These are phyloP conservation scores for Ogataea ramenticola DNA, from an alignment of 805 yeast species.

Conservation along the genomic window DNA sequence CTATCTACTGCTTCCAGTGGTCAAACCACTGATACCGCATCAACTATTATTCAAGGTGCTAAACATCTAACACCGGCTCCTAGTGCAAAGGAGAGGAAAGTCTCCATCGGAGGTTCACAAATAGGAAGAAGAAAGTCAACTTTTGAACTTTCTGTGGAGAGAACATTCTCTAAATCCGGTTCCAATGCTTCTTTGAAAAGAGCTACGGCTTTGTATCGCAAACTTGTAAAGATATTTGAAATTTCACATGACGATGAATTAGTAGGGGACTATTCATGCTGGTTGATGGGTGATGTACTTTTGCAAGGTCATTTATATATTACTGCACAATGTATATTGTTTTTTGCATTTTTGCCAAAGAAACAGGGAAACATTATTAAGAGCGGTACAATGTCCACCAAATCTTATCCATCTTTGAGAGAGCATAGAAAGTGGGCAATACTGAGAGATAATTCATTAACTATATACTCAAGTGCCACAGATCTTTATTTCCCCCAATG, in stretches of 20 bases:
- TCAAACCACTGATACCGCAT: not conserved
- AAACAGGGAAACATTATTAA: constrained; percentile 34
- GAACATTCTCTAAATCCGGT: constrained; percentile 14
- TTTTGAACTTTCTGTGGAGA: constrained; percentile 27
- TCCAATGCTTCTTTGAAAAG: constrained; percentile 14
- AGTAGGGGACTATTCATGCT: constrained; percentile 58
- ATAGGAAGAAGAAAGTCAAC: constrained; percentile 12
- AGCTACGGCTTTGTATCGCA: constrained; percentile 29
- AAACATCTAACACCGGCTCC: no score
- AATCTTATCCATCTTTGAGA: constrained; percentile 28
- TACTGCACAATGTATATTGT: constrained; percentile 57
- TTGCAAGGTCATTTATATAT: constrained; percentile 81
- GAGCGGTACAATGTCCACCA: constrained; percentile 45
- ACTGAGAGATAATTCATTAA: constrained; percentile 57
- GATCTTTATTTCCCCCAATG: constrained; percentile 80
- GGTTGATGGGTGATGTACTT: constrained; percentile 77
- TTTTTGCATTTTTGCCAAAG: constrained; percentile 74
- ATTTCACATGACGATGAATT: constrained; percentile 51
- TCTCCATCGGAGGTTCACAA: constrained; percentile 5
- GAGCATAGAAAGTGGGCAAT: constrained; percentile 72
- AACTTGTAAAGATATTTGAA: constrained; percentile 31
- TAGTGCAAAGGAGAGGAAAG: no score
- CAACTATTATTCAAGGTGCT: not conserved
- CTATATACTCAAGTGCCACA: constrained; percentile 62
- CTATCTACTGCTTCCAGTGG: not conserved